These are phyloP conservation scores for Zygnema circumcarinatum DNA, from an alignment of 139 green algal genomes.

Conservation along the genomic window DNA sequence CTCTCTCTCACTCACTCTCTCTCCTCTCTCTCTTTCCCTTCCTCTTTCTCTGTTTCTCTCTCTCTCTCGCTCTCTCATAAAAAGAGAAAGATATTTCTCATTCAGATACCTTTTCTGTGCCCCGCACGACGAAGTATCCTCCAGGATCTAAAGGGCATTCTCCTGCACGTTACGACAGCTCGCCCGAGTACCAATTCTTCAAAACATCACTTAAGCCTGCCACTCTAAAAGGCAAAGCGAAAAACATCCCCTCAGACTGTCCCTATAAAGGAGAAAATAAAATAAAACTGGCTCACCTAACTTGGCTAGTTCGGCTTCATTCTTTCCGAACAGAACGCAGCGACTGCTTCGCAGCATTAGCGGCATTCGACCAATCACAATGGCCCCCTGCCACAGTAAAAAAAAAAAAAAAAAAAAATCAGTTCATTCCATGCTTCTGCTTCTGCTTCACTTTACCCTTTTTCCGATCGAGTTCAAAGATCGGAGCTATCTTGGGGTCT, in stretches of 20 bases:
- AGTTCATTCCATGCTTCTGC: too few relatives aligned
- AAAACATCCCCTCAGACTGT: not conserved
- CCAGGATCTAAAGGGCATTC: constrained; percentile 98
- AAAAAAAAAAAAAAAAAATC: constrained; percentile 14
- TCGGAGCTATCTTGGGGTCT: too few relatives aligned
- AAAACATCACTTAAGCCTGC: not conserved
- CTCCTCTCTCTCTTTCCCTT: too few relatives aligned
- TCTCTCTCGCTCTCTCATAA: too few relatives aligned
- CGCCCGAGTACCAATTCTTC: too few relatives aligned
- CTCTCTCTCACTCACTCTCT: too few relatives aligned
- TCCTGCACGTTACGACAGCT: constrained; percentile 47
- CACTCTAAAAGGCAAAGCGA: not conserved
- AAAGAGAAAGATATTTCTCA: too few relatives aligned
- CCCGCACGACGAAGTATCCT: constrained; percentile 96
- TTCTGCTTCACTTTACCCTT: too few relatives aligned
- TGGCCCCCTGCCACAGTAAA: constrained; percentile 70
- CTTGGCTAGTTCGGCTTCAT: constrained; percentile 84
- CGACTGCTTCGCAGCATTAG: constrained; percentile 95
- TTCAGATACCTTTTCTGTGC: constrained; percentile 60
- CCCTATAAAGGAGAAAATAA: not conserved
- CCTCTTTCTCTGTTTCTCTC: too few relatives aligned
- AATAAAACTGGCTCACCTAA: constrained; percentile 42
- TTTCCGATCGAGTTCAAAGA: too few relatives aligned
- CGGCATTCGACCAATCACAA: constrained; percentile 93
- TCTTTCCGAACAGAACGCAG: constrained; percentile 82